These are phyloP conservation scores for Tetracentron sinense DNA, from an alignment of 164 flowering plant species.

Conservation along the genomic window DNA sequence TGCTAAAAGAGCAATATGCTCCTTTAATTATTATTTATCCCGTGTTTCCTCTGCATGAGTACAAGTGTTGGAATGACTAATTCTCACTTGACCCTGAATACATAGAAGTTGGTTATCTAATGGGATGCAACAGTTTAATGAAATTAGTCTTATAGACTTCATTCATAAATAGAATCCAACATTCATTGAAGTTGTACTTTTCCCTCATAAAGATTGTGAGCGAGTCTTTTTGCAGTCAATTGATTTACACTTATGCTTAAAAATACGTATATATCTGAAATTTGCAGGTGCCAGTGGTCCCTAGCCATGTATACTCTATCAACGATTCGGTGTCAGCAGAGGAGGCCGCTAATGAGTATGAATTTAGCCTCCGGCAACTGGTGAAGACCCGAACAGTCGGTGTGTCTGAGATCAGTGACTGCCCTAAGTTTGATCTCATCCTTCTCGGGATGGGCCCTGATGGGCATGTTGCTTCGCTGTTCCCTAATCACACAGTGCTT, in stretches of 20 bases:
- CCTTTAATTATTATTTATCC: too few species aligned
- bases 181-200: neutral
- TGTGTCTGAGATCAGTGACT: constrained; percentile 55
- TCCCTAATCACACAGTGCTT: constrained; percentile 53
- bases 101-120: too few species aligned
- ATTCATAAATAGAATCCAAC: neutral
- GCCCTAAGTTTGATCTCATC: constrained; percentile 77
- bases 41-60: too few species aligned
- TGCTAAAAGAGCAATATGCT: neutral
- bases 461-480: constrained; percentile 71
- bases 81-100: neutral
- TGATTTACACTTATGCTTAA: neutral
- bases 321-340: constrained; percentile 70
- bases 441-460: constrained; percentile 83
- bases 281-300: constrained; percentile 59
- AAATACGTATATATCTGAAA: too few species aligned
- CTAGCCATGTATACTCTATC: constrained; percentile 64
- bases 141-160: too few species aligned
- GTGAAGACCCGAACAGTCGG: constrained; percentile 54
- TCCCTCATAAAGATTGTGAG: neutral
- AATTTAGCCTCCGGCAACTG: constrained; percentile 57
- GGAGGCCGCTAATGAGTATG: constrained; percentile 70
- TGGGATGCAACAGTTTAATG: too few species aligned
- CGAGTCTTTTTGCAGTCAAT: neutral
- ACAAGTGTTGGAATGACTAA: neutral